Percentiles rank a stretch among this genome's conserved stretches.
phyloP scores from a whole-genome alignment of 345 rosid genomes.

The Melaleuca quinquenervia region DNA sequence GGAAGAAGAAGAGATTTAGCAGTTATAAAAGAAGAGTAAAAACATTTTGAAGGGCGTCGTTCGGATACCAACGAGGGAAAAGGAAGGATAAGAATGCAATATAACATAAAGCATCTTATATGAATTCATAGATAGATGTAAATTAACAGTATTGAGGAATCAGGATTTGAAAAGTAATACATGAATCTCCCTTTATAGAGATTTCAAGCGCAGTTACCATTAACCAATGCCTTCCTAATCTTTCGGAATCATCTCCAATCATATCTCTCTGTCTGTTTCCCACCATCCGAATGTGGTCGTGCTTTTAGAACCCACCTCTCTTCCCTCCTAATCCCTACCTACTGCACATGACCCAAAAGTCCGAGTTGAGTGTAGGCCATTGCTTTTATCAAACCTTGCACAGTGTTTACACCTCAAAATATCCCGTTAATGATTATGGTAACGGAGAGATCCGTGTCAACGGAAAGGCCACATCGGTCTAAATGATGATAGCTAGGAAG shows the following conservation, averaged over 20 bases:
- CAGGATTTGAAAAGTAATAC: not conserved
- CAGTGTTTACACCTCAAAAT: not conserved
- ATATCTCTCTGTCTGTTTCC: not conserved
- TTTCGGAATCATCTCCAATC: not conserved
- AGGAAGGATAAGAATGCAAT: not conserved
- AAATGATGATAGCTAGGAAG: not conserved
- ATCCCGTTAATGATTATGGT: not conserved
- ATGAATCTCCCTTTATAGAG: not conserved
- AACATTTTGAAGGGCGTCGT: not conserved
- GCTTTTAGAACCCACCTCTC: not conserved
- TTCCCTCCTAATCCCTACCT: not conserved
- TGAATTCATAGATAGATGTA: not conserved
- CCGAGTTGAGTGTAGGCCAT: not conserved
- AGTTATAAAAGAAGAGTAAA: not conserved
- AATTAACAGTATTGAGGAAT: not conserved
- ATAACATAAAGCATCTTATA: not conserved
- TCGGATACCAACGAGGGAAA: not conserved
- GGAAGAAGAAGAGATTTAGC: not conserved
- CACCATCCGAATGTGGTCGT: not conserved
- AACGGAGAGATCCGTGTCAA: not conserved
- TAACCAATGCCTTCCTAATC: not conserved
- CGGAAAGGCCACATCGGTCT: not conserved
- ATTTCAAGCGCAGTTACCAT: not conserved
- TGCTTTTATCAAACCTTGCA: not conserved
- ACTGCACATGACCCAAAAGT: not conserved